Conservation (phyloP, 768 basidiomycete species). For the Sporobolomyces pararoseus region DNA sequence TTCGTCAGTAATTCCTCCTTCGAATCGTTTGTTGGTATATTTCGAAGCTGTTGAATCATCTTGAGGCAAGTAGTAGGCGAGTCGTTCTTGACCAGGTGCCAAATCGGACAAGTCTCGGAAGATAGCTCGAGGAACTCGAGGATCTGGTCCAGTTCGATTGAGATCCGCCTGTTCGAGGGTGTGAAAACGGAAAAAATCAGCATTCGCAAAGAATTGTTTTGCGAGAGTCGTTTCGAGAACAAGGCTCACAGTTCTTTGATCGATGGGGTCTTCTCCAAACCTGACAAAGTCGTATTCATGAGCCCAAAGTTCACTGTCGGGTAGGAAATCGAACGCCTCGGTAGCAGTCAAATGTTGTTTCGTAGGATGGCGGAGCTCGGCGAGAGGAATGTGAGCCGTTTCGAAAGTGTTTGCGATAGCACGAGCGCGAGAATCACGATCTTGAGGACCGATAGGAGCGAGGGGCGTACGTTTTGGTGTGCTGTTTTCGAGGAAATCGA, state of each 20-base stretch:
- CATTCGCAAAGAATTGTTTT: no score
- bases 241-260: conserved; percentile 14
- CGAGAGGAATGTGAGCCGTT: conserved; percentile 34
- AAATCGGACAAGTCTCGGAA: conserved; percentile 37
- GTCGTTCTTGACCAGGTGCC: conserved; percentile 24
- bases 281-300: conserved; percentile 53
- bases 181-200: no score
- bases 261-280: conserved; percentile 48
- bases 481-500: no score
- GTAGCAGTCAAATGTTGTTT: conserved; percentile 70
- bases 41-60: conserved; percentile 32
- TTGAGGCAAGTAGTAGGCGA: conserved; percentile 42
- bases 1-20: conserved; percentile 7
- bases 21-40: conserved; percentile 20
- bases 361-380: conserved; percentile 67
- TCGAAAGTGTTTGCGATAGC: conserved; percentile 42
- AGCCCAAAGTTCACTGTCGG: conserved; percentile 80
- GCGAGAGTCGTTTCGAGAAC: background rate
- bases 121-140: conserved; percentile 38
- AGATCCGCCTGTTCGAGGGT: conserved; percentile 19
- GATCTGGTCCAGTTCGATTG: conserved; percentile 23
- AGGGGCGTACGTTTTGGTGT: conserved; percentile 10
- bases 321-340: conserved; percentile 76
- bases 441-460: conserved; percentile 11
- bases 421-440: conserved; percentile 32